A percentile compares a stretch with the other conserved stretches of the same genome.
phyloP scores from a whole-genome alignment of 2,329 filamentous ascomycete species.

The Fusarium multiceps region DNA sequence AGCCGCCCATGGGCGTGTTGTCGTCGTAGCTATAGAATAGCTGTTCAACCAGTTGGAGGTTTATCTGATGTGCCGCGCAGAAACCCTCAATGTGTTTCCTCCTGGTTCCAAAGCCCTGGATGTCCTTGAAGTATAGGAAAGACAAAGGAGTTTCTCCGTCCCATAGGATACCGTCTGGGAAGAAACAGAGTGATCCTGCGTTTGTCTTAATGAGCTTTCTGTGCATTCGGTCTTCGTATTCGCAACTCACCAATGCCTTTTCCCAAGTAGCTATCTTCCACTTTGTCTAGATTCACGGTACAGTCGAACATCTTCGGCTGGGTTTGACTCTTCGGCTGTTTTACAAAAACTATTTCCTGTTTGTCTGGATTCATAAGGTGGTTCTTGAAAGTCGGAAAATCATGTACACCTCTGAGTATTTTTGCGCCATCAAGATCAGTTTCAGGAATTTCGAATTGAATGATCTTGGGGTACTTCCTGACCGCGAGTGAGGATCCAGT shows the following conservation, averaged over 20 bases:
- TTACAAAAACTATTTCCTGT: background rate
- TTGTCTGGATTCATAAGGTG: background rate
- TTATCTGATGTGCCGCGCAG: background rate
- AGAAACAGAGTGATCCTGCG: too few relatives aligned
- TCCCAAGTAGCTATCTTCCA: slow-evolving; percentile 2
- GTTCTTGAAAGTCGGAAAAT: background rate
- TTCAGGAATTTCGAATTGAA: background rate
- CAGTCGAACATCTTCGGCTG: slow-evolving; percentile 2
- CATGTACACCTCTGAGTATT: background rate
- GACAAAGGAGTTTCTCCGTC: background rate
- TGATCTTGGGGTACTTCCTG: background rate
- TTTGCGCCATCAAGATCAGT: background rate
- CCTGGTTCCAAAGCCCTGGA: background rate
- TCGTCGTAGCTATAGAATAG: background rate
- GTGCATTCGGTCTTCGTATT: too few relatives aligned
- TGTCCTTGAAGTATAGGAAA: background rate
- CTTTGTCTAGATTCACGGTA: background rate
- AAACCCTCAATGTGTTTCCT: slow-evolving; percentile 3
- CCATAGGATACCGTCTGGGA: slow-evolving; percentile 6
- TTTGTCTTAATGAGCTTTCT: too few relatives aligned
- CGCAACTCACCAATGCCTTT: background rate
- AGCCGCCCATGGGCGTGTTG: background rate
- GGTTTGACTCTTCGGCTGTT: background rate
- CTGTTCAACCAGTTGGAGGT: slow-evolving; percentile 1
- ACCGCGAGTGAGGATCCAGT: background rate